phyloP scores from a whole-genome alignment of 2,329 filamentous ascomycete species.

The Phyllosticta ampelicida region DNA sequence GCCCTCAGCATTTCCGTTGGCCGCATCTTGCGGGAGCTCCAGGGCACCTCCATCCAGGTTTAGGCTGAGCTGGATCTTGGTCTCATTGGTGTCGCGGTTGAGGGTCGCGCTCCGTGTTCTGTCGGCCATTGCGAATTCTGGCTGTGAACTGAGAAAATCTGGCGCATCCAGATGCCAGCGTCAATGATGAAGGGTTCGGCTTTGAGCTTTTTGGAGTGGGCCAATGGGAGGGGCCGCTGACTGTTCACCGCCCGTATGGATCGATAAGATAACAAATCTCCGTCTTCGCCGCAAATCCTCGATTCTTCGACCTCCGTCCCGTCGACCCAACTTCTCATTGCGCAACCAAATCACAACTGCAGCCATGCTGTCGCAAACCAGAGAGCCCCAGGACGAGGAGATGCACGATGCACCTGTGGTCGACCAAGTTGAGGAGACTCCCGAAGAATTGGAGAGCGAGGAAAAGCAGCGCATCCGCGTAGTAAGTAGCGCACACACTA shows the following conservation, averaged over 20 bases:
- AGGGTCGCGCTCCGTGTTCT: constrained; percentile 60
- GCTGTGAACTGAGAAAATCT: not conserved
- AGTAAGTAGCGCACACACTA: constrained; percentile 19
- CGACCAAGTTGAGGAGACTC: constrained; percentile 36
- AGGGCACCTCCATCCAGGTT: constrained; percentile 78
- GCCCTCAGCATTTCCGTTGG: constrained; percentile 33
- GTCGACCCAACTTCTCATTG: not conserved
- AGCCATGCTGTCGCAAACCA: constrained; percentile 6
- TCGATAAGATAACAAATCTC: constrained; percentile 15
- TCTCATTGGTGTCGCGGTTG: constrained; percentile 92
- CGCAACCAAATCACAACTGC: constrained; percentile 3
- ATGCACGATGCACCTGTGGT: constrained; percentile 24
- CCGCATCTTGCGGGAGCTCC: constrained; percentile 20
- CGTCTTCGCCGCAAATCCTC: constrained; percentile 10
- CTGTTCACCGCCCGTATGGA: not conserved
- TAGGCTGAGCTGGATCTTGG: constrained; percentile 85
- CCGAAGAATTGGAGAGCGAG: constrained; percentile 29
- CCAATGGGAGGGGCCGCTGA: not conserved
- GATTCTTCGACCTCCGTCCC: constrained; percentile 16
- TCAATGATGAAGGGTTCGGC: not conserved
- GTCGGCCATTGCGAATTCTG: constrained; percentile 12
- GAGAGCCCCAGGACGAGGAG: constrained; percentile 18
- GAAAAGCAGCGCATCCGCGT: constrained; percentile 37
- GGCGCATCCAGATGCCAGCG: not conserved
- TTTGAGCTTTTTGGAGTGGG: not conserved